A percentile compares a stretch with the other conserved stretches of the same genome.
These are phyloP conservation scores for Fonsecaea nubica DNA, from an alignment of 2,329 filamentous ascomycete species.

Conservation along the genomic window DNA sequence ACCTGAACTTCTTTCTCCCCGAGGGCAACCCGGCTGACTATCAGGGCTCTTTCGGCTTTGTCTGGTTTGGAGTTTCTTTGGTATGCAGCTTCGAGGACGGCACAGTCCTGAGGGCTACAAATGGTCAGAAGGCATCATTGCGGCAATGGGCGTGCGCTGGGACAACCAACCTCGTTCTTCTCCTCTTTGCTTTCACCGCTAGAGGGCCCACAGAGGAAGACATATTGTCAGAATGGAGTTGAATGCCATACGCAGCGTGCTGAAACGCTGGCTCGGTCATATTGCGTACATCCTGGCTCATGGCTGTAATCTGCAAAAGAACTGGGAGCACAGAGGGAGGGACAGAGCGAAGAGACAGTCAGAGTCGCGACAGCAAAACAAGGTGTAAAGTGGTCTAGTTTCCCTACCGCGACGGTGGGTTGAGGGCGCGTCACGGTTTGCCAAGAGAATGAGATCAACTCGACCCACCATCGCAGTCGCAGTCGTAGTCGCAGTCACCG, in stretches of 20 bases:
- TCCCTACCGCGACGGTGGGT: background rate
- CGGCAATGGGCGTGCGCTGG: background rate
- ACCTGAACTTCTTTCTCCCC: conserved; percentile 98
- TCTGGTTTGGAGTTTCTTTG: conserved; percentile 86
- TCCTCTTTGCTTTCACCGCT: conserved; percentile 34
- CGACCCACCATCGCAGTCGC: background rate
- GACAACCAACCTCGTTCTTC: conserved; percentile 35
- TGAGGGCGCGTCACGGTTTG: conserved; percentile 16
- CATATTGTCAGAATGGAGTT: conserved; percentile 22
- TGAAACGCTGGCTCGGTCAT: conserved; percentile 9
- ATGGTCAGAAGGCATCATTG: conserved; percentile 19
- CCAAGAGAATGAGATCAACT: conserved; percentile 17
- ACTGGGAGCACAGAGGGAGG: background rate
- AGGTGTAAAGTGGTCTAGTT: conserved; percentile 9
- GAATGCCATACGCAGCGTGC: conserved; percentile 21
- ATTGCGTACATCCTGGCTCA: conserved; percentile 18
- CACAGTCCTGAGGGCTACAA: conserved; percentile 82
- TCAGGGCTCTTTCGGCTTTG: conserved; percentile 81
- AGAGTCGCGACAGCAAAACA: conserved; percentile 13
- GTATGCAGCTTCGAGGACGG: conserved; percentile 85
- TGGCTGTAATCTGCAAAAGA: conserved; percentile 3
- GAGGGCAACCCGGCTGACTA: conserved; percentile 83
- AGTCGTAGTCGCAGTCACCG: background rate
- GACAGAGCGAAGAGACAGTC: conserved; percentile 6
- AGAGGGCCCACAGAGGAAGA: conserved; percentile 13